Conservation (phyloP, 176 grass and related monocot species). For the Lolium rigidum region DNA sequence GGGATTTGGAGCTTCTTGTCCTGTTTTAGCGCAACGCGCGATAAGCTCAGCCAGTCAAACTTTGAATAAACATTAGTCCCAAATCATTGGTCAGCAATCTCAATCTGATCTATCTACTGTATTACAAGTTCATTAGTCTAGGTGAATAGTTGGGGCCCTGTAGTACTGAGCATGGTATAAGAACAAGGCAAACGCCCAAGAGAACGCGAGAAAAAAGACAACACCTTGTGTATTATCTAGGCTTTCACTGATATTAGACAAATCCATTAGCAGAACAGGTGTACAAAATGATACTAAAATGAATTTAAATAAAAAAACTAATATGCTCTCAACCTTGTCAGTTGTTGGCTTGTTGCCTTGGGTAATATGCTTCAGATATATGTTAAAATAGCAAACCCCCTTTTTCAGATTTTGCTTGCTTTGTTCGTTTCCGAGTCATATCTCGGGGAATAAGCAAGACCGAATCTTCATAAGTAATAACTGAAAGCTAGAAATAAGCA, state of each 20-base stretch:
- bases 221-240: not conserved
- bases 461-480: not conserved
- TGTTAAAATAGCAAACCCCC: conserved; percentile 14
- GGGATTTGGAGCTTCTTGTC: conserved; percentile 8
- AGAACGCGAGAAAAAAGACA: not conserved
- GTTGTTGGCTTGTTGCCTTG: not conserved
- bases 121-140: not conserved
- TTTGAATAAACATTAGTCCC: not conserved
- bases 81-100: conserved; percentile 5
- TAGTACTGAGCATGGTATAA: not conserved
- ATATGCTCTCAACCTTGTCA: not conserved
- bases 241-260: not conserved
- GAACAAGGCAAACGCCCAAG: not conserved
- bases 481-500: not conserved
- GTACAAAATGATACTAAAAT: not conserved
- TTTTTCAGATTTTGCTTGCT: not conserved
- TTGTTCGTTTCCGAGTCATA: not conserved
- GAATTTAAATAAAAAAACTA: not conserved
- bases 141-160: conserved; percentile 5
- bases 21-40: conserved; percentile 13
- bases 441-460: not conserved
- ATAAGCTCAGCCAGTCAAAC: conserved; percentile 2
- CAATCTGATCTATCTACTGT: conserved; percentile 17
- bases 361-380: not conserved
- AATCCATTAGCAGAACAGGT: not conserved